A percentile compares a stretch with the other conserved stretches of the same genome.
These are phyloP conservation scores for Phialocephala sp. DNA, from an alignment of 2,329 filamentous ascomycete species.

Conservation along the genomic window DNA sequence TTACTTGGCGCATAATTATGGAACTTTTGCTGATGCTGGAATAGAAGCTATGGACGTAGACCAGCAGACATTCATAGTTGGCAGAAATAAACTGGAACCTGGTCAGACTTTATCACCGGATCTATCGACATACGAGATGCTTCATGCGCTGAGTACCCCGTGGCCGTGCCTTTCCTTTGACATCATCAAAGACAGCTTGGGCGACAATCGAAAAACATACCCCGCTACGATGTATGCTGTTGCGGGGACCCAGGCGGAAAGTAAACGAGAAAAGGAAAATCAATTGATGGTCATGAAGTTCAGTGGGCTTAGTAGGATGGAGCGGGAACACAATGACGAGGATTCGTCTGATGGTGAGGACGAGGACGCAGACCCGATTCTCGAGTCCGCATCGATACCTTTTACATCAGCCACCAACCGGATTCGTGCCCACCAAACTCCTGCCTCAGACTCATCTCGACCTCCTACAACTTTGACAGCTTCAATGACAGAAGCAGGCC, in stretches of 20 bases:
- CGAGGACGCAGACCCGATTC: slow-evolving; percentile 79
- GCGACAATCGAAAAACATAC: slow-evolving; percentile 89
- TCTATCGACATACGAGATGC: slow-evolving; percentile 94
- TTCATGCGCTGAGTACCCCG: slow-evolving; percentile 89
- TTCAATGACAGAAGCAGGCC: slow-evolving; percentile 87
- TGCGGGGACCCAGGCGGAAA: slow-evolving; percentile 90
- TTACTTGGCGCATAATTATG: slow-evolving; percentile 20
- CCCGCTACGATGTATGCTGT: slow-evolving; percentile 96
- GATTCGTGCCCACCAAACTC: slow-evolving; percentile 84
- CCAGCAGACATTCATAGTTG: slow-evolving; percentile 93
- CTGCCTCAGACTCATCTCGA: slow-evolving; percentile 70
- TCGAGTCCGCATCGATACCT: slow-evolving; percentile 90
- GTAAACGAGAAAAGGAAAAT: slow-evolving; percentile 78
- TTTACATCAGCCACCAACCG: slow-evolving; percentile 90
- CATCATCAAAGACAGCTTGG: slow-evolving; percentile 83
- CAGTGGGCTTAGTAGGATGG: slow-evolving; percentile 88
- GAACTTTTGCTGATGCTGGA: slow-evolving; percentile 31
- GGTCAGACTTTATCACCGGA: slow-evolving; percentile 93
- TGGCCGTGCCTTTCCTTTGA: slow-evolving; percentile 99
- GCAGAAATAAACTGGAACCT: slow-evolving; percentile 86
- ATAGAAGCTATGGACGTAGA: slow-evolving; percentile 89
- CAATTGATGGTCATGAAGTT: slow-evolving; percentile 96
- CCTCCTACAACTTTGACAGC: slow-evolving; percentile 86
- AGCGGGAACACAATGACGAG: slow-evolving; percentile 69
- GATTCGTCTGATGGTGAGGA: slow-evolving; percentile 77